Evolutionary conservation across 2,329 filamentous ascomycete species (phyloP), one percentile per base, ranked within the genome.

Genomic region (Sordariomycetes sp.): DNA sequence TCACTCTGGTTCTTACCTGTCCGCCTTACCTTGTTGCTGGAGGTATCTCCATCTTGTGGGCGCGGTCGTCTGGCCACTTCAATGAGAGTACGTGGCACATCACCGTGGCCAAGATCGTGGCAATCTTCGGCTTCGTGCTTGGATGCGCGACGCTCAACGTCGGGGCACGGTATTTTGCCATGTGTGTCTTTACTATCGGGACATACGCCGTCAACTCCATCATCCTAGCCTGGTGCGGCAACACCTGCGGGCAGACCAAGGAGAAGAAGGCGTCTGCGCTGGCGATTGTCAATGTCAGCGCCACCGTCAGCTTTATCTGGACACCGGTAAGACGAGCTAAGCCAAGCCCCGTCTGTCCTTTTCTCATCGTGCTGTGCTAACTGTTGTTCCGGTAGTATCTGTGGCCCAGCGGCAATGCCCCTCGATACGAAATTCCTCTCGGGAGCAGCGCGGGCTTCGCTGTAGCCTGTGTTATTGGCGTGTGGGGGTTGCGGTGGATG

Each of bases 221-320:
- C 60, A 72, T 73, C n/a, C 64, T 75, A 0, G 72, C 72, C 6
- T 76, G 73, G 73, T 71, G 72, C 0, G 68, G 66, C 0, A 65
- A 66, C 0, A 74, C 71, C 0, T 68, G 73, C 6, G 71, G 70
- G 0, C 72, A 73, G 28, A 75, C 71, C 0, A 68, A 68, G 1
- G 72, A 76, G 63, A 75, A 75, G 64, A 74, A 74, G 58, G 72
- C 73, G 0, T 67, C 70, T 15, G 67, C 68, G 15, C 62, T 75
- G 17, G 68, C 68, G 3, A 70, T 76, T 35, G 72, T 75, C 36
- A 76, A 74, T 32, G 71, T 73, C 0, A 60, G 73, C 10, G 71
- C 70, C 32, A 75, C 74, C 42, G 69, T 69, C 0, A 71, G 68
- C 0, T 75, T 74, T 59, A 70, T 76, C 22, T 76, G 73, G 66